Evolutionary conservation across 208 protist species (phyloP).

Genomic region (Crithidia acanthocephali): DNA sequence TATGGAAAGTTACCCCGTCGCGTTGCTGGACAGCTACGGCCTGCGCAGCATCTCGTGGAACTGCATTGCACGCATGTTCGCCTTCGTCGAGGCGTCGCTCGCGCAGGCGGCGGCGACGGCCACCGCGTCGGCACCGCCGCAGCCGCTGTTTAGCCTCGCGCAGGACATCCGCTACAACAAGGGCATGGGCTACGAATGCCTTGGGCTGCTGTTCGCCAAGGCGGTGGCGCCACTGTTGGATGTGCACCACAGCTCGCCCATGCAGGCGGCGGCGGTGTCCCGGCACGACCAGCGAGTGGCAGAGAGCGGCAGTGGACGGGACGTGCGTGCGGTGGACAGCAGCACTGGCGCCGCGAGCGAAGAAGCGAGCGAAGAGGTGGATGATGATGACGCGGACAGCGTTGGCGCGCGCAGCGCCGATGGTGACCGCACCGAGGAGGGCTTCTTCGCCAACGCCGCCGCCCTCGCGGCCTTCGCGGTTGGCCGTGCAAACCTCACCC

Average conservation of each 20-base stretch:
- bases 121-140: not conserved
- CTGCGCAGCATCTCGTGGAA: conserved; percentile 72
- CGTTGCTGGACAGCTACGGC: conserved; percentile 50
- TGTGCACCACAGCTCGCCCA: not conserved
- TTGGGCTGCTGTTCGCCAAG: conserved; percentile 85
- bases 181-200: conserved; percentile 84
- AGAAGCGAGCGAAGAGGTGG: conserved; percentile 4
- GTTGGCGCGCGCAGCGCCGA: not conserved
- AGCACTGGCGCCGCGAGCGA: not conserved
- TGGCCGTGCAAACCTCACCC: conserved; percentile 30
- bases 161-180: conserved; percentile 89
- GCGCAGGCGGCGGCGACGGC: not conserved
- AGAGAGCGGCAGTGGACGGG: no score
- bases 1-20: conserved; percentile 43
- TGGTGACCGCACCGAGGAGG: conserved; percentile 24
- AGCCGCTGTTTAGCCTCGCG: conserved; percentile 52
- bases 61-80: conserved; percentile 68
- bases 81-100: conserved; percentile 57
- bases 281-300: no score
- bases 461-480: conserved; percentile 10
- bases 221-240: conserved; percentile 80
- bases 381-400: not conserved
- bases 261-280: not conserved
- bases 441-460: conserved; percentile 22
- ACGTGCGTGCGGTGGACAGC: no score